phyloP scores from a whole-genome alignment of 495 filamentous ascomycete species.

The Collariella sp. region DNA sequence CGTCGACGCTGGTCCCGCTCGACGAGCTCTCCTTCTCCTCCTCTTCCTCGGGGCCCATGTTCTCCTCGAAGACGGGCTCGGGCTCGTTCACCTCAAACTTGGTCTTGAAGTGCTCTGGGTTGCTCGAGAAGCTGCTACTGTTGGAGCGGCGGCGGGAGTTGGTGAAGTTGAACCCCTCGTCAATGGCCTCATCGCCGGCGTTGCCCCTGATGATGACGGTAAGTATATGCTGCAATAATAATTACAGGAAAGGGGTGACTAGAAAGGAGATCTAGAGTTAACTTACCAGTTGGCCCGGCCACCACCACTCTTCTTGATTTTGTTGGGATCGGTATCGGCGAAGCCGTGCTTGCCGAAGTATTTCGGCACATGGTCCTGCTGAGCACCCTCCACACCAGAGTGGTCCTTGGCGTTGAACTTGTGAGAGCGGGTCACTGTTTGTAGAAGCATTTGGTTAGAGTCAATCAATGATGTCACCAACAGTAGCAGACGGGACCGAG shows the following conservation, averaged over 20 bases:
- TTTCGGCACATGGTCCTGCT: conserved; percentile 69
- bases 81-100: conserved; percentile 81
- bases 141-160: conserved; percentile 90
- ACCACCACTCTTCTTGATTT: conserved; percentile 92
- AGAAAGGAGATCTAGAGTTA: neutral
- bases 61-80: conserved; percentile 86
- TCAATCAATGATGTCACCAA: conserved; percentile 12
- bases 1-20: conserved; percentile 34
- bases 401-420: conserved; percentile 88
- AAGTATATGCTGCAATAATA: neutral
- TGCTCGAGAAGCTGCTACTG: conserved; percentile 59
- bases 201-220: conserved; percentile 54
- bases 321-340: conserved; percentile 73
- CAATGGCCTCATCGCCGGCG: conserved; percentile 72
- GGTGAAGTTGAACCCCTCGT: conserved; percentile 67
- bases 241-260: neutral
- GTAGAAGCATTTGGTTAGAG: conserved; percentile 2
- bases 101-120: conserved; percentile 63
- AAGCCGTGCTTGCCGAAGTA: conserved; percentile 88
- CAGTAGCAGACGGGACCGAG: neutral
- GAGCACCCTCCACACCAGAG: conserved; percentile 51
- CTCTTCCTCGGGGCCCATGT: conserved; percentile 46
- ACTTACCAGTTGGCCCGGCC: conserved; percentile 91
- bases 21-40: conserved; percentile 47
- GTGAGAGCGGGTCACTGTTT: conserved; percentile 84